These are phyloP conservation scores for Blastomyces gilchristii DNA, from an alignment of 2,329 filamentous ascomycete genomes.

Conservation along the genomic window DNA sequence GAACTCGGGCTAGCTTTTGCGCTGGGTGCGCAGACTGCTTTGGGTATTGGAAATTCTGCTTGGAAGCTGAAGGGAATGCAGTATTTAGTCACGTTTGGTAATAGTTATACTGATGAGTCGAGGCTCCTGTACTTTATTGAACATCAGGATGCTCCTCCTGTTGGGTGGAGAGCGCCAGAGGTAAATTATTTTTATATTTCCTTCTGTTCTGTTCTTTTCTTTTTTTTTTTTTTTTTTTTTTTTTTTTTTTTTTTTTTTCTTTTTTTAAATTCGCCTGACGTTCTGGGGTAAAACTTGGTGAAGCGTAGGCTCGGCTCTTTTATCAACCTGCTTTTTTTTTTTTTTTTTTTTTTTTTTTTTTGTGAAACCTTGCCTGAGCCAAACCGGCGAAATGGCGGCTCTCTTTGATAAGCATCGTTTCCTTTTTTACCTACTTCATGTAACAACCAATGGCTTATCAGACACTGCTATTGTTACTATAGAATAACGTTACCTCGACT, in stretches of 20 bases:
- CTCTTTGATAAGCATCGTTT: not conserved
- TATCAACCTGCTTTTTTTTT: not conserved
- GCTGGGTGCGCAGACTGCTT: not conserved
- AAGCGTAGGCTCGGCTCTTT: not conserved
- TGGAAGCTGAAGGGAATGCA: slow-evolving; percentile 42
- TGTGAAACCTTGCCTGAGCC: not conserved
- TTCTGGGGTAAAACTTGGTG: not conserved
- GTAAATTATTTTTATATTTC: slow-evolving; percentile 21
- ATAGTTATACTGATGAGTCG: slow-evolving; percentile 67
- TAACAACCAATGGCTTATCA: not conserved
- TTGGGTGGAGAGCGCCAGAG: slow-evolving; percentile 45
- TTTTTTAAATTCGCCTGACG: not conserved
- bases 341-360: too few species aligned
- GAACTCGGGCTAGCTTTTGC: not conserved
- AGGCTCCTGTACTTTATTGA: slow-evolving; percentile 53
- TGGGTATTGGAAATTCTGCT: not conserved
- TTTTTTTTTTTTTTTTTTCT: not conserved
- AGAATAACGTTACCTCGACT: slow-evolving; percentile 45
- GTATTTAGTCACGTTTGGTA: slow-evolving; percentile 59
- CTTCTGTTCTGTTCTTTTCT: not conserved
- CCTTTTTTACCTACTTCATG: not conserved
- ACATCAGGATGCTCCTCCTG: slow-evolving; percentile 51
- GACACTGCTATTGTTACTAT: not conserved
- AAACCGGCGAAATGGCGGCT: not conserved
- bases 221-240: not conserved